phyloP scores from a whole-genome alignment of 2,329 filamentous ascomycete genomes.

The Rutstroemia sydowiana region DNA sequence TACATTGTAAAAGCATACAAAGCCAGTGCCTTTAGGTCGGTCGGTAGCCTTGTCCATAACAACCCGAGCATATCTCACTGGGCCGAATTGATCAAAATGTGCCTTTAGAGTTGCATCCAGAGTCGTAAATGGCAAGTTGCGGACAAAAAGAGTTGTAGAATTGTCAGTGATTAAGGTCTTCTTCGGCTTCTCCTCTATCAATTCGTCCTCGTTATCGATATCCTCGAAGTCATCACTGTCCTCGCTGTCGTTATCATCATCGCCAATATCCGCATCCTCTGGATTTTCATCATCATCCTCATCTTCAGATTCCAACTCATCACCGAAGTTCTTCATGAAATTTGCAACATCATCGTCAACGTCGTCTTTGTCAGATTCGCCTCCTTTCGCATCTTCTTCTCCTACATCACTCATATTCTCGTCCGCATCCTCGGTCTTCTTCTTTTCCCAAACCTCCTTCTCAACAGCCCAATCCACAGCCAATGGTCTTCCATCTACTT shows the following conservation, averaged over 20 bases:
- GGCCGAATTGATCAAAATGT: slow-evolving; percentile 84
- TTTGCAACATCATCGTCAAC: slow-evolving; percentile 32
- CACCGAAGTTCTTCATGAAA: slow-evolving; percentile 29
- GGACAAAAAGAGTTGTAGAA: slow-evolving; percentile 77
- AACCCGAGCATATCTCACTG: slow-evolving; percentile 82
- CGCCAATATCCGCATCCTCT: slow-evolving; percentile 29
- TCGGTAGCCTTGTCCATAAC: slow-evolving; percentile 83
- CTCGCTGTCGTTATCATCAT: slow-evolving; percentile 33
- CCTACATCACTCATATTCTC: slow-evolving; percentile 32
- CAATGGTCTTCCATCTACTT: slow-evolving; percentile 77
- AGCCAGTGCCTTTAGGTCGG: slow-evolving; percentile 83
- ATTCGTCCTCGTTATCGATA: slow-evolving; percentile 30
- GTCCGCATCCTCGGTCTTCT: slow-evolving; percentile 36
- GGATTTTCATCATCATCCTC: slow-evolving; percentile 29
- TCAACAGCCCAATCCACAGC: slow-evolving; percentile 98
- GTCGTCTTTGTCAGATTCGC: slow-evolving; percentile 26
- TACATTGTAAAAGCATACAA: slow-evolving; percentile 81
- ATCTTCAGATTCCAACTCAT: slow-evolving; percentile 32
- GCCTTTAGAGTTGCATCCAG: slow-evolving; percentile 75
- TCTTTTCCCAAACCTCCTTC: slow-evolving; percentile 71
- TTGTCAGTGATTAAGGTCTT: slow-evolving; percentile 48
- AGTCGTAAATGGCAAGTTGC: slow-evolving; percentile 85
- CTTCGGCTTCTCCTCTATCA: slow-evolving; percentile 33
- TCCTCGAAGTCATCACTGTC: slow-evolving; percentile 41
- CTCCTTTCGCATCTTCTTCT: slow-evolving; percentile 22